Conservation (phyloP, 352 stramenopile species). For the Phytophthora pistaciae region DNA sequence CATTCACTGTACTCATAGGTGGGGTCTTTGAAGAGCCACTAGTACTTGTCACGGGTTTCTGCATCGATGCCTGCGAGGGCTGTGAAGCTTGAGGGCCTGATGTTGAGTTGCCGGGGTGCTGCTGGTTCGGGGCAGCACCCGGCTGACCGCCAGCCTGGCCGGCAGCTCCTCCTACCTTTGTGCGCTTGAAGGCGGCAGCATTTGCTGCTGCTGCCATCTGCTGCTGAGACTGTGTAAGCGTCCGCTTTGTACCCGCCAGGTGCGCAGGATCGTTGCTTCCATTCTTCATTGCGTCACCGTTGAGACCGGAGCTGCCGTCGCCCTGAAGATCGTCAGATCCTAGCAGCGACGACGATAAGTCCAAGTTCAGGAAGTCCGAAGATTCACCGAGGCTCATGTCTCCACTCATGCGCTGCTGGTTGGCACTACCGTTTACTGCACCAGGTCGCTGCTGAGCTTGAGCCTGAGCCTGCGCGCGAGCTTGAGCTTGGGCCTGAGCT, state of each 20-base stretch:
- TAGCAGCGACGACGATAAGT: constrained; percentile 77
- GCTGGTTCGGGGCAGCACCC: constrained; percentile 34
- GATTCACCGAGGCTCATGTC: constrained; percentile 76
- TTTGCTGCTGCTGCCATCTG: constrained; percentile 86
- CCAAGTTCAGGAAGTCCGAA: constrained; percentile 84
- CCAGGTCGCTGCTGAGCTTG: constrained; percentile 40
- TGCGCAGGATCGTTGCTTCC: constrained; percentile 36
- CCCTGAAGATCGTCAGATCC: constrained; percentile 67
- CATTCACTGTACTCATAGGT: constrained; percentile 90
- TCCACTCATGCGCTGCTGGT: constrained; percentile 60
- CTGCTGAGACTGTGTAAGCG: constrained; percentile 82
- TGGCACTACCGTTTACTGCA: constrained; percentile 29
- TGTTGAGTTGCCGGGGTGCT: constrained; percentile 38
- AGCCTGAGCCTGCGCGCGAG: constrained; percentile 30
- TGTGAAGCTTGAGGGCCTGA: constrained; percentile 62
- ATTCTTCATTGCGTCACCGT: constrained; percentile 50
- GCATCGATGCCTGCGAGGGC: constrained; percentile 64
- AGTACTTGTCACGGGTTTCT: constrained; percentile 74
- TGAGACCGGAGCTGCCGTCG: constrained; percentile 47
- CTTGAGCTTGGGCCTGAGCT: constrained; percentile 37
- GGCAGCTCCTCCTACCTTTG: constrained; percentile 64
- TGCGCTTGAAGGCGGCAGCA: constrained; percentile 83
- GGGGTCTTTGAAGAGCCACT: constrained; percentile 86
- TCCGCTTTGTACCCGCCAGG: constrained; percentile 65
- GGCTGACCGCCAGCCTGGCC: constrained; percentile 31